These are phyloP conservation scores for Fragilaria radians DNA, from an alignment of 108 stramenopile species.

Conservation along the genomic window DNA sequence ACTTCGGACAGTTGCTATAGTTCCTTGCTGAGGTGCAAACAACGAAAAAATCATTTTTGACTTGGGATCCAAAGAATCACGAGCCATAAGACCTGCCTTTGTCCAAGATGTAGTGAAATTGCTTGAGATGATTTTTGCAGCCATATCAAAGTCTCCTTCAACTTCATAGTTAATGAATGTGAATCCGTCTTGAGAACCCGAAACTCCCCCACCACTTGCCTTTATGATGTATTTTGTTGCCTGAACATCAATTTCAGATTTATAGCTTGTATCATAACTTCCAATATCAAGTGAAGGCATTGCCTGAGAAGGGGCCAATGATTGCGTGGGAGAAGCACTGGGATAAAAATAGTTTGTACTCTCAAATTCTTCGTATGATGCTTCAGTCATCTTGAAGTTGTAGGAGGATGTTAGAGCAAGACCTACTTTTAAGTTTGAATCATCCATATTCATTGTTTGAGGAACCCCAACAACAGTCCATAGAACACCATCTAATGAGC, in stretches of 20 bases:
- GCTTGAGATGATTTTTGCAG: not conserved
- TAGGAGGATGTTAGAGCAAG: not conserved
- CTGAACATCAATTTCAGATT: not conserved
- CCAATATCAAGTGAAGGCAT: not conserved
- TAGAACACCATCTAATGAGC: not conserved
- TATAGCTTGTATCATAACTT: not conserved
- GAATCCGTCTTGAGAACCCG: conserved; percentile 9
- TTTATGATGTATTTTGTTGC: not conserved
- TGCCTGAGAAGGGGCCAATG: not conserved
- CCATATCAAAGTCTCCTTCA: conserved; percentile 1
- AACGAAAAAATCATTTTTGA: not conserved
- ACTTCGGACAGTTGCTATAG: not conserved
- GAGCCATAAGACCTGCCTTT: conserved; percentile 9
- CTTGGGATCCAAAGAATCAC: conserved; percentile 3
- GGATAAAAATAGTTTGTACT: not conserved
- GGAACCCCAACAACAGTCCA: not conserved
- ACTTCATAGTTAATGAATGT: conserved; percentile 1
- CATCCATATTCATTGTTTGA: not conserved
- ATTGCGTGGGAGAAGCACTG: not conserved
- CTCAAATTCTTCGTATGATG: not conserved
- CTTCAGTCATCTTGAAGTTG: not conserved
- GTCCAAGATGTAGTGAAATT: not conserved
- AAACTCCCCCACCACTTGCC: conserved; percentile 13
- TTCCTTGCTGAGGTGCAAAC: not conserved
- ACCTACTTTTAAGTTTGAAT: not conserved